A percentile compares a stretch with the other conserved stretches of the same genome.
Conservation (phyloP, 2,329 filamentous ascomycete species). For the Fusarium paranaense region DNA sequence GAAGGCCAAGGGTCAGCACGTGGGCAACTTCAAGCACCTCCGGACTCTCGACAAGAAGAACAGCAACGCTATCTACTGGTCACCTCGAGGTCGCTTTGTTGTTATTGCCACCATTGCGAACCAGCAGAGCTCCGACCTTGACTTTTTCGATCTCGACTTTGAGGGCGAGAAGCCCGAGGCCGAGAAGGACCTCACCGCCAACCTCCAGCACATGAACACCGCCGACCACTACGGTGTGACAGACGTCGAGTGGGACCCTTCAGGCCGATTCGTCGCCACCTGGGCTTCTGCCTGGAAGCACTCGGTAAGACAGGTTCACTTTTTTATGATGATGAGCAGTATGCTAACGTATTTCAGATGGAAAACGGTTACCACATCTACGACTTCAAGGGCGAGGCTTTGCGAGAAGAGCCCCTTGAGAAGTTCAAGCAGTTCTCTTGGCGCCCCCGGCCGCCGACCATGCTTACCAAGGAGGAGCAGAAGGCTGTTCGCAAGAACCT, state of each 20-base stretch:
- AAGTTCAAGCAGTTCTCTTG: slow-evolving; percentile 98
- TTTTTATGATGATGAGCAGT: slow-evolving; percentile 28
- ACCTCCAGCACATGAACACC: slow-evolving; percentile 93
- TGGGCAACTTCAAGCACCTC: slow-evolving; percentile 96
- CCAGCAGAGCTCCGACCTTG: slow-evolving; percentile 92
- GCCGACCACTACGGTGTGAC: slow-evolving; percentile 98
- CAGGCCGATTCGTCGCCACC: slow-evolving; percentile 91
- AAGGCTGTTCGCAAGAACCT: slow-evolving; percentile 98
- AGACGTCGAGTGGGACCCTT: slow-evolving; percentile 98
- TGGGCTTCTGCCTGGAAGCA: slow-evolving; percentile 98
- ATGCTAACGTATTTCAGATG: slow-evolving; percentile 73
- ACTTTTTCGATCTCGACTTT: slow-evolving; percentile 98
- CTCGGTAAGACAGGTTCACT: slow-evolving; percentile 70
- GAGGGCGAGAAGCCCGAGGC: slow-evolving; percentile 95
- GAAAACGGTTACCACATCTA: slow-evolving; percentile 99
- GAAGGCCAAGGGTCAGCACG: slow-evolving; percentile 82
- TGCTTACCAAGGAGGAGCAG: slow-evolving; percentile 96
- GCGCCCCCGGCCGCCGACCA: slow-evolving; percentile 90
- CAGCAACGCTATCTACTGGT: slow-evolving; percentile 99
- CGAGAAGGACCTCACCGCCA: slow-evolving; percentile 94
- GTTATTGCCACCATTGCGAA: slow-evolving; percentile 94
- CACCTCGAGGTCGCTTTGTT: slow-evolving; percentile 93
- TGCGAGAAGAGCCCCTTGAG: slow-evolving; percentile 91
- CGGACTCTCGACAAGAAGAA: slow-evolving; percentile 98
- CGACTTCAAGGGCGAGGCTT: slow-evolving; percentile 90